Evolutionary conservation across 805 yeast species (phyloP).

Genomic region (Candida andamanensis): DNA sequence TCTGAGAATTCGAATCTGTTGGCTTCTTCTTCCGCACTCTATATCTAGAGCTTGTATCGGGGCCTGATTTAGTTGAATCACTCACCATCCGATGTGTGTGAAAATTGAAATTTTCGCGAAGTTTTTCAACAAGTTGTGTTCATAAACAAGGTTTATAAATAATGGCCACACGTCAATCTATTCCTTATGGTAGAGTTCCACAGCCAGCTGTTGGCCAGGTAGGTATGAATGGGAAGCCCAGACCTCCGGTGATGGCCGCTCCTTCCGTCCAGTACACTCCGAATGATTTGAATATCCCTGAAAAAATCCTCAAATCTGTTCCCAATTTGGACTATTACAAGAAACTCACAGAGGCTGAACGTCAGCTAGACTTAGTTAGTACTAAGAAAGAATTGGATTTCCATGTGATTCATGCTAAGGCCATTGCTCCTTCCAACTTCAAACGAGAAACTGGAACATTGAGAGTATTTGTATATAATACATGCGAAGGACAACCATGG

Average conservation of each 20-base stretch:
- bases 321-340: slow-evolving; percentile 74
- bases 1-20: slow-evolving; percentile 6
- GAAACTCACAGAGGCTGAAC: slow-evolving; percentile 74
- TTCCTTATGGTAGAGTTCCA: slow-evolving; percentile 4
- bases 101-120: too few relatives aligned
- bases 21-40: slow-evolving; percentile 11
- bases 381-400: slow-evolving; percentile 81
- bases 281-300: slow-evolving; percentile 36
- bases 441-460: slow-evolving; percentile 52
- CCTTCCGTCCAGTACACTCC: slow-evolving; percentile 41
- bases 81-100: too few relatives aligned
- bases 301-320: slow-evolving; percentile 34
- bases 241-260: slow-evolving; percentile 27
- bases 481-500: slow-evolving; percentile 88
- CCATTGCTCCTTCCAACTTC: slow-evolving; percentile 32
- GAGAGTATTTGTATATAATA: slow-evolving; percentile 78
- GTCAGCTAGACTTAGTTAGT: slow-evolving; percentile 70
- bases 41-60: slow-evolving; percentile 3
- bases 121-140: slow-evolving; percentile 3
- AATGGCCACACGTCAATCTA: slow-evolving; percentile 7
- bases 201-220: slow-evolving; percentile 1
- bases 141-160: background rate
- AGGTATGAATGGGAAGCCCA: slow-evolving; percentile 17
- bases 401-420: slow-evolving; percentile 55
- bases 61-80: too few relatives aligned